Conservation (phyloP, 345 rosid species). For the Gossypium anomalum region DNA sequence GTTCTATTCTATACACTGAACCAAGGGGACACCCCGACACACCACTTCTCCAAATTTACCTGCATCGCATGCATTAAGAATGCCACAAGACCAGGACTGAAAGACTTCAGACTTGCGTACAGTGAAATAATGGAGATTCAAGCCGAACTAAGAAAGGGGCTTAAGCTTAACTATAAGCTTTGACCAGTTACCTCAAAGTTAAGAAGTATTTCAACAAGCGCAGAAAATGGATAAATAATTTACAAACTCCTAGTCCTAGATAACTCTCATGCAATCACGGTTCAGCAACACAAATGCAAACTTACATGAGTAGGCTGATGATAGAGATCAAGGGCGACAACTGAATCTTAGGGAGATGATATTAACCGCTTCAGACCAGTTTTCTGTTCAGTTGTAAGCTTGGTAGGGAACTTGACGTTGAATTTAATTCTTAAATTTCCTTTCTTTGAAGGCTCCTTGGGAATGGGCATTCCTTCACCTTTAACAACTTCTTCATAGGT, state of each 20-base stretch:
- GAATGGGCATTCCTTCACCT: conserved; percentile 92
- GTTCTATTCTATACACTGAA: too few relatives aligned
- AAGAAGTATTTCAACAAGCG: not conserved
- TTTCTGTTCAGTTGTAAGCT: conserved; percentile 67
- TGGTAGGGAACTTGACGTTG: conserved; percentile 70
- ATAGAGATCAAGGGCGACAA: not conserved
- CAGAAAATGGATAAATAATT: not conserved
- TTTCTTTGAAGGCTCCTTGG: conserved; percentile 69
- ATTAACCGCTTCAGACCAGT: conserved; percentile 55
- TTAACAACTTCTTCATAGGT: conserved; percentile 76
- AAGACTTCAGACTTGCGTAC: not conserved
- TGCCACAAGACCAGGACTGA: too few relatives aligned
- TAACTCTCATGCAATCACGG: not conserved
- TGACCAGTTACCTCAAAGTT: not conserved
- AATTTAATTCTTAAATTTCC: conserved; percentile 85
- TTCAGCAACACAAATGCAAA: conserved; percentile 11
- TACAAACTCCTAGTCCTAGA: not conserved
- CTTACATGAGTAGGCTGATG: conserved; percentile 22
- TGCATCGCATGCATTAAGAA: too few relatives aligned
- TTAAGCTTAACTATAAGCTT: not conserved
- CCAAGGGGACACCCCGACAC: too few relatives aligned
- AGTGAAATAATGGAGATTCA: not conserved
- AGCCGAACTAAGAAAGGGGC: not conserved
- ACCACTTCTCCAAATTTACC: too few relatives aligned
- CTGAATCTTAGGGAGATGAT: conserved; percentile 24